Conservation (phyloP, 768 basidiomycete genomes). For the Podaxis pistillaris region DNA sequence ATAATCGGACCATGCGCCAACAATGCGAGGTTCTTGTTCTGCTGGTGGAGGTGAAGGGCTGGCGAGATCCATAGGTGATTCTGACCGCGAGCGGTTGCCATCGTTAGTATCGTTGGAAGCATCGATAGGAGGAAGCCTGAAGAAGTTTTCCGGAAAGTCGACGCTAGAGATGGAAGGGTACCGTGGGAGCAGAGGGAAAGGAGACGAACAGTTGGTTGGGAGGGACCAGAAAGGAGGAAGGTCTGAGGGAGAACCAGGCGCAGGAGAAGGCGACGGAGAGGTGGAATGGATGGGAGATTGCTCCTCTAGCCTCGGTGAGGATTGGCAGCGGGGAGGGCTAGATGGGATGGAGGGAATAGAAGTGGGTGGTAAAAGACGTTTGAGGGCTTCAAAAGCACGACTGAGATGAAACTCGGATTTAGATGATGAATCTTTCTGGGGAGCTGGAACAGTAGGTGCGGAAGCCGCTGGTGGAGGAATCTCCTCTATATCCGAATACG, state of each 20-base stretch:
- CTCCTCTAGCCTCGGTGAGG: background rate
- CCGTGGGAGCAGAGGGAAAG: constrained; percentile 5
- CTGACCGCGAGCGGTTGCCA: constrained; percentile 32
- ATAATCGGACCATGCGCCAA: constrained; percentile 44
- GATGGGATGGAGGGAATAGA: constrained; percentile 17
- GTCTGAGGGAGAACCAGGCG: constrained; percentile 5
- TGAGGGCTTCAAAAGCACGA: constrained; percentile 31
- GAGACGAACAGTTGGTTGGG: constrained; percentile 8
- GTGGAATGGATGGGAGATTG: background rate
- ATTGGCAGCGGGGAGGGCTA: background rate
- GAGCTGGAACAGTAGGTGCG: constrained; percentile 22
- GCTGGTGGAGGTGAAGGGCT: constrained; percentile 34
- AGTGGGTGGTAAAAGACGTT: constrained; percentile 30
- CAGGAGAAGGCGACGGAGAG: constrained; percentile 8
- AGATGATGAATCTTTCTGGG: constrained; percentile 16
- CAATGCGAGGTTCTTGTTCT: constrained; percentile 32
- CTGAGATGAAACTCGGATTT: constrained; percentile 17
- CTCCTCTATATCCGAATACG: constrained; percentile 57
- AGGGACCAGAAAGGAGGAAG: constrained; percentile 8
- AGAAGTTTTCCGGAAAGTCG: background rate
- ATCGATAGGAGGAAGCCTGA: constrained; percentile 2
- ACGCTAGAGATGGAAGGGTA: constrained; percentile 3
- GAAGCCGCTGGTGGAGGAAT: constrained; percentile 31
- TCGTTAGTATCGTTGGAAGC: background rate
- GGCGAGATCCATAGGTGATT: constrained; percentile 48